Conservation (phyloP, 192 early-diverging fungal species). For the Allomyces macrogynus region DNA sequence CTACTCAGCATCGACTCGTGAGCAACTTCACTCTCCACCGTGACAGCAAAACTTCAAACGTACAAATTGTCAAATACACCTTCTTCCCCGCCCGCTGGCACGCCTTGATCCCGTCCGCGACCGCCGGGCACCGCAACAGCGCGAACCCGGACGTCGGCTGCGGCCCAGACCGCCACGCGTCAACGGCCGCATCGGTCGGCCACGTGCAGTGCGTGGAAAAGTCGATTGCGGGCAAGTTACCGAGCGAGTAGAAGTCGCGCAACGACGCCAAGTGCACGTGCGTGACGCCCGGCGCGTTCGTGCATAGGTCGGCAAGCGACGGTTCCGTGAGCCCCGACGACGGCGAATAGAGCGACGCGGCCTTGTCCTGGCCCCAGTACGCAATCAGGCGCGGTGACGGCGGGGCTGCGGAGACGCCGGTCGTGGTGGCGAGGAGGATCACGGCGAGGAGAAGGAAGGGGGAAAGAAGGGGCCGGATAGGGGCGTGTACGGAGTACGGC, state of each 20-base stretch:
- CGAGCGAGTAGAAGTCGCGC: background rate
- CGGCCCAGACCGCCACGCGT: background rate
- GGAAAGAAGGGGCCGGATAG: no score
- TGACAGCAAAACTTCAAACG: background rate
- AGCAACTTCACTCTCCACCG: background rate
- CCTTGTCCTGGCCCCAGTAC: background rate
- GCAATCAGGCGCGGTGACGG: background rate
- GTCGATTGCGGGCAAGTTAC: background rate
- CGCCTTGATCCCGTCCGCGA: background rate
- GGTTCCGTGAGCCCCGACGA: background rate
- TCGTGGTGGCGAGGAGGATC: background rate
- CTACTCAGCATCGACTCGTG: background rate
- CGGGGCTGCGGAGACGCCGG: background rate
- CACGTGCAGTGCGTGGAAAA: background rate
- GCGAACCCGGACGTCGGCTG: background rate
- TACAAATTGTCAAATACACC: background rate
- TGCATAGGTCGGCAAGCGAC: background rate
- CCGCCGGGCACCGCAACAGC: background rate
- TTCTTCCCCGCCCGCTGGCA: background rate
- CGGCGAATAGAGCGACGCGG: background rate
- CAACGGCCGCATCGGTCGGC: background rate
- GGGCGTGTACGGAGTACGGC: no score
- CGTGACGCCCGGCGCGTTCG: background rate
- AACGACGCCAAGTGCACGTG: background rate
- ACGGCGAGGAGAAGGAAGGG: no score